Conservation (phyloP, 495 filamentous ascomycete genomes). For the Neurospora sp. region DNA sequence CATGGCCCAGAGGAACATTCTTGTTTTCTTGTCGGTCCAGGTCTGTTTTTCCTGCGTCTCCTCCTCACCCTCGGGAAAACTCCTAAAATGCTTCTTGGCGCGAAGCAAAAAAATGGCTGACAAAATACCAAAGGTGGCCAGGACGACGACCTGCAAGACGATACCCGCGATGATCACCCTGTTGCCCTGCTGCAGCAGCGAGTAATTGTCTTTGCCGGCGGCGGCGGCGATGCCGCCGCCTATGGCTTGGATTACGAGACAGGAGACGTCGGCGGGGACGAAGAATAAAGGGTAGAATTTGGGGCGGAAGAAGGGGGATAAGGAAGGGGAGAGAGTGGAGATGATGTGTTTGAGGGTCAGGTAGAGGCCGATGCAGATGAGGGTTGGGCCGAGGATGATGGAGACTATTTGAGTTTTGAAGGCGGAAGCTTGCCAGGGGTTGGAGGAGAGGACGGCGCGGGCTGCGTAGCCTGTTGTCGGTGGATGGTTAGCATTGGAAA, state of each 20-base stretch:
- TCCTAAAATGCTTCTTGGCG: constrained; percentile 25
- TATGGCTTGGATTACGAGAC: constrained; percentile 53
- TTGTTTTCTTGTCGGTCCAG: constrained; percentile 31
- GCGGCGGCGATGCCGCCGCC: constrained; percentile 54
- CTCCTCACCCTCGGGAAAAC: constrained; percentile 1
- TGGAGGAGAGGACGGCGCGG: constrained; percentile 46
- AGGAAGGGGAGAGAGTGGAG: too few relatives aligned
- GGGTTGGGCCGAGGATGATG: constrained; percentile 55
- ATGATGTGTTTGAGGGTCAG: constrained; percentile 52
- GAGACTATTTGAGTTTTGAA: constrained; percentile 63
- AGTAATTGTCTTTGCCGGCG: constrained; percentile 27
- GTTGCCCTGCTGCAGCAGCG: constrained; percentile 40
- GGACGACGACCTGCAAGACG: constrained; percentile 55
- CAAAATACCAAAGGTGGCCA: constrained; percentile 44
- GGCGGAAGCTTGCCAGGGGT: constrained; percentile 46
- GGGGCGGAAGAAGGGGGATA: constrained; percentile 39
- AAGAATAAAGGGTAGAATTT: constrained; percentile 52
- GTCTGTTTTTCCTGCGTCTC: constrained; percentile 14
- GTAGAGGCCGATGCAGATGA: constrained; percentile 57
- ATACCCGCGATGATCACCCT: constrained; percentile 64
- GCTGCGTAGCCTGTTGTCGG: constrained; percentile 55
- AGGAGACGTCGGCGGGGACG: constrained; percentile 57
- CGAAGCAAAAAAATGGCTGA: constrained; percentile 39
- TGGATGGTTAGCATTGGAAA: too few relatives aligned
- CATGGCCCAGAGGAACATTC: constrained; percentile 41